Base-by-base conservation (phyloP, 2,329 filamentous ascomycete species). In the Ophiostoma australiae region DNA sequence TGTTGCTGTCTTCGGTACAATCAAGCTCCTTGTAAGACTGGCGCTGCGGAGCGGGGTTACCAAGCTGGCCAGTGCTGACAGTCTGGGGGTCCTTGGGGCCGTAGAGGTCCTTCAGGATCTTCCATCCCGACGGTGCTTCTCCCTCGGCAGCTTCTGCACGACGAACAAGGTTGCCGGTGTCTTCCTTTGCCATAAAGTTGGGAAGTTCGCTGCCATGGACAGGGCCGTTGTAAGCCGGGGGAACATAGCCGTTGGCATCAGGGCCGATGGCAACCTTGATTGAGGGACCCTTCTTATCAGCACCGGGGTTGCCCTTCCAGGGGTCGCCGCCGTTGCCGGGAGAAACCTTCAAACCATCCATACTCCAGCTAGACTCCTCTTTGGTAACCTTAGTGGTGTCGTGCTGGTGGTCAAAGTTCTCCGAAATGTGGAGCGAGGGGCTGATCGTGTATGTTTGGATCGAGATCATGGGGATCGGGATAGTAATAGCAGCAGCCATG, bases 401-500 rank as follows among this genome's bases (percentile, higher is more conserved):
- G 35, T 66, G 63, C 33, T 35, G 0, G 63, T 66, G 63, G 63
- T 39, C 20, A n/a, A 39, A 37, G 10, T n/a, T 13, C 35, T 23
- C 20, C 17, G 33, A n/a, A 15, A 66, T 23, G 10, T 27, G 33
- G 20, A 66, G 33, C 63, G 63, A 23, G 33, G 63, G 63, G 33
- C 23, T 66, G 33, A 66, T 39, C 15, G 17, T 10, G 1, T 8
- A 39, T 20, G 63, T 23, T 20, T 66, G 63, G 33, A 66, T 5
- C 3, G 63, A 39, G 13, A 66, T 66, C 31, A 66, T 20, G 3
- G 63, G 63, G 20, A 66, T 15, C 1, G 63, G 63, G 20, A 66
- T 66, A 20, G 63, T 66, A 10, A 66, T 66, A 31, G 63, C 63
- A 37, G 63, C 63, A 23, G 33, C 63, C 35, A 39, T 13, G 35